phyloP scores from a whole-genome alignment of 805 yeast genomes.

The Pichia pseudocactophila region DNA sequence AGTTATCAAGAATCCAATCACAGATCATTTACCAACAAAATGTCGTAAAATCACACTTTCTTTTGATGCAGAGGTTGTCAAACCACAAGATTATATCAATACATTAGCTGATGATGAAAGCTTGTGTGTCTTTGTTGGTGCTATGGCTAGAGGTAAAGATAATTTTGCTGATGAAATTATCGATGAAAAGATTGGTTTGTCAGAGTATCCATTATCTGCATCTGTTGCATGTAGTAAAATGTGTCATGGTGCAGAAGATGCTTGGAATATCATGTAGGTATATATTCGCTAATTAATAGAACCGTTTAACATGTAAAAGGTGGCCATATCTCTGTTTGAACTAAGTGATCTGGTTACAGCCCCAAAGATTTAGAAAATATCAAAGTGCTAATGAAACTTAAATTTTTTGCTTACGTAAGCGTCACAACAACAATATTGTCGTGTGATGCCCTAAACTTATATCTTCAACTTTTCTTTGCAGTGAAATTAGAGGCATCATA shows the following conservation, averaged over 20 bases:
- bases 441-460: no score
- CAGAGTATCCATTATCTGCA: constrained; percentile 92
- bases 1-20: constrained; percentile 94
- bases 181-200: constrained; percentile 92
- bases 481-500: no score
- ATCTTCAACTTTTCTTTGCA: no score
- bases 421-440: no score
- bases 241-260: constrained; percentile 98
- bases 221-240: constrained; percentile 97
- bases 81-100: constrained; percentile 80
- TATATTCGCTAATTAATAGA: constrained; percentile 29
- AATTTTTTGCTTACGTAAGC: no score
- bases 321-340: no score
- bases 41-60: constrained; percentile 90
- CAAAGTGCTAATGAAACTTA: no score
- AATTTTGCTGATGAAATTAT: constrained; percentile 95
- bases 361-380: no score
- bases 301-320: not conserved
- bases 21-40: constrained; percentile 93
- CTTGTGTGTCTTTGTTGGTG: constrained; percentile 96
- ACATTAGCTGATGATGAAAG: constrained; percentile 83
- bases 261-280: constrained; percentile 55
- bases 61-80: constrained; percentile 79
- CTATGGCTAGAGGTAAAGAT: constrained; percentile 98
- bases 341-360: no score